Percentiles rank a stretch among this genome's conserved stretches.
These are phyloP conservation scores for Blattamonas nauphoetae DNA, from an alignment of 78 protist species.

Conservation along the genomic window DNA sequence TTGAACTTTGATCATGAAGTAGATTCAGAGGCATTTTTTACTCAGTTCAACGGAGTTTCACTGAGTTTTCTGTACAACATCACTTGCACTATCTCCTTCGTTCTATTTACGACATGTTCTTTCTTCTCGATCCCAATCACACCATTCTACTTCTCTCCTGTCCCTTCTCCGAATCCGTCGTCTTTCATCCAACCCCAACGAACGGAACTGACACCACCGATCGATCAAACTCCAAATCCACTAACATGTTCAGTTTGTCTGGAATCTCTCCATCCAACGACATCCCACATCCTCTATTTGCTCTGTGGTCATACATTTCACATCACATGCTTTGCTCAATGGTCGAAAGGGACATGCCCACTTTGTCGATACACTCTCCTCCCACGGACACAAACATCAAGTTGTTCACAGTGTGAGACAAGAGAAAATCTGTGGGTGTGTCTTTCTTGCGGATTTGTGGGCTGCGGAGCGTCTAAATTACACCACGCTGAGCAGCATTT, in stretches of 20 bases:
- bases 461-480: conserved; percentile 30
- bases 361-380: conserved; percentile 59
- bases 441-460: conserved; percentile 44
- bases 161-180: too few species aligned
- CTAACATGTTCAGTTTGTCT: conserved; percentile 82
- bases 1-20: too few species aligned
- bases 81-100: too few species aligned
- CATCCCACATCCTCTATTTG: conserved; percentile 60
- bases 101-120: too few species aligned
- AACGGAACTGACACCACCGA: too few species aligned
- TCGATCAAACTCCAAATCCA: too few species aligned
- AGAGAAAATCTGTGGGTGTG: conserved; percentile 13
- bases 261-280: conserved; percentile 61
- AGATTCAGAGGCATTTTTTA: too few species aligned
- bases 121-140: too few species aligned
- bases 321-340: conserved; percentile 39
- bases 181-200: too few species aligned
- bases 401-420: conserved; percentile 3
- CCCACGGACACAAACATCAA: not conserved
- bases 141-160: too few species aligned
- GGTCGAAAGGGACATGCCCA: conserved; percentile 42
- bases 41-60: too few species aligned
- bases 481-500: conserved; percentile 74
- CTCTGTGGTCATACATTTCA: conserved; percentile 80
- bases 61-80: too few species aligned